Conservation (phyloP, 2,329 filamentous ascomycete genomes). For the Lachnum nothofagi region DNA sequence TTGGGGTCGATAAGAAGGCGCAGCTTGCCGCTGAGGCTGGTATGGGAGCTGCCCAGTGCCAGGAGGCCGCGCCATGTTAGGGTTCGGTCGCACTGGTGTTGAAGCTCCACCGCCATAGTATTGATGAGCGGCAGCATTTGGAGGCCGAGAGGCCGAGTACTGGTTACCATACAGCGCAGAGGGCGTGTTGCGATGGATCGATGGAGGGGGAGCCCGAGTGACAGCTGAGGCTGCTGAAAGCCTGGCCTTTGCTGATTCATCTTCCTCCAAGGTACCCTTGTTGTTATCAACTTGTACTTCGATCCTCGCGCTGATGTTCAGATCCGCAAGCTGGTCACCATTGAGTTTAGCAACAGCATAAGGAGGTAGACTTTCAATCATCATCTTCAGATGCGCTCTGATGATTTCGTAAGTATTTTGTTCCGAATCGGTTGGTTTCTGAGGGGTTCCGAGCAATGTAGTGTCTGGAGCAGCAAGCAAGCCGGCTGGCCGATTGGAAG, state of each 20-base stretch:
- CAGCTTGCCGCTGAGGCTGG: conserved; percentile 22
- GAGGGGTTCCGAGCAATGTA: conserved; percentile 50
- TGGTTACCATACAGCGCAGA: conserved; percentile 32
- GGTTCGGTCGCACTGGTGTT: conserved; percentile 29
- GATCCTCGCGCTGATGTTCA: conserved; percentile 49
- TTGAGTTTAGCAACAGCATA: conserved; percentile 54
- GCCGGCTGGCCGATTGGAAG: conserved; percentile 54
- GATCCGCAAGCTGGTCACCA: conserved; percentile 48
- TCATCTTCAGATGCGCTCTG: conserved; percentile 46
- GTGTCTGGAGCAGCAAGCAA: conserved; percentile 61
- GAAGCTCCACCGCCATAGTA: conserved; percentile 24
- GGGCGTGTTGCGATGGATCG: conserved; percentile 26
- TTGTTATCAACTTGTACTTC: conserved; percentile 43
- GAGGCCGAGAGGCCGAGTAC: conserved; percentile 26
- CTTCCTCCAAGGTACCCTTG: conserved; percentile 51
- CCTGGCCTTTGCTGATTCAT: conserved; percentile 36
- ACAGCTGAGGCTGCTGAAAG: conserved; percentile 21
- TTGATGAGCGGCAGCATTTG: conserved; percentile 20
- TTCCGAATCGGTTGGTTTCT: conserved; percentile 57
- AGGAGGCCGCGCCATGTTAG: conserved; percentile 26
- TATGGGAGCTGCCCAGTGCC: conserved; percentile 27
- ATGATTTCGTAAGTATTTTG: conserved; percentile 48
- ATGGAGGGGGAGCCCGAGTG: conserved; percentile 16
- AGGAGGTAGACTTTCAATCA: conserved; percentile 49
- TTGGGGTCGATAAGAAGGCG: conserved; percentile 27